Base-by-base conservation (phyloP, 495 filamentous ascomycete species). In the Aspergillus carlsbadensis region DNA sequence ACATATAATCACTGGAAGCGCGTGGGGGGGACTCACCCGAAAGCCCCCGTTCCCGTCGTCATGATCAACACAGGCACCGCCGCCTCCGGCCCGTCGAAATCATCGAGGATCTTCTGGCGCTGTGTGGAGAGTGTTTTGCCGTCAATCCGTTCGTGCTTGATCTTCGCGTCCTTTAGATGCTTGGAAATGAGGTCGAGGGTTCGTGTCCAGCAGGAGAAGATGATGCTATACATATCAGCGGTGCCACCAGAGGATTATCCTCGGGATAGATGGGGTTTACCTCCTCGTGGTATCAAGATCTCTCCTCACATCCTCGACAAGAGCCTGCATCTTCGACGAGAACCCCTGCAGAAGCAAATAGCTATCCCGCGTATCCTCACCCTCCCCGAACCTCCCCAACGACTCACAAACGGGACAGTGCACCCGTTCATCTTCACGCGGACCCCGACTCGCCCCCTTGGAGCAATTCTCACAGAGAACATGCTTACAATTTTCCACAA, bases 131-230 rank as follows among this genome's bases (percentile, higher is more conserved):
- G 57, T 20, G 57, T 52, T 17, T 61, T 63, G 34, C 78, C 75
- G 60, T 81, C 77, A 15, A 79, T 70, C 6, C 69, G 67, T 18
- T 61, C 52, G 52, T 62, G 70, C 7, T 15, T n/a, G 41, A 78
- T 75, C 2, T 62, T 55, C 21, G 48, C 37, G 8, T 31, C 26
- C 10, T 24, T 35, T n/a, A 68, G 49, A 52, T 62, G 24, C 17
- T 47, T 49, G 21, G 53, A 63, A 6, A 80, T 63, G 20, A 80
- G 61, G 52, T 79, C 63, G 4, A 80, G 59, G 26, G 72, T 73
- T 6, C 61, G 66, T 17, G 72, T 81, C 80, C 80, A 82, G 54
- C 63, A 79, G 5, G 80, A 81, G 57, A 82, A 82, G 8, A 82
- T 67, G 57, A 83, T 74, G 35, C 79, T 82, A 48, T 35, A 10